Evolutionary conservation across 2,329 filamentous ascomycete species (phyloP).

Genomic region (Macrophomina tecta): DNA sequence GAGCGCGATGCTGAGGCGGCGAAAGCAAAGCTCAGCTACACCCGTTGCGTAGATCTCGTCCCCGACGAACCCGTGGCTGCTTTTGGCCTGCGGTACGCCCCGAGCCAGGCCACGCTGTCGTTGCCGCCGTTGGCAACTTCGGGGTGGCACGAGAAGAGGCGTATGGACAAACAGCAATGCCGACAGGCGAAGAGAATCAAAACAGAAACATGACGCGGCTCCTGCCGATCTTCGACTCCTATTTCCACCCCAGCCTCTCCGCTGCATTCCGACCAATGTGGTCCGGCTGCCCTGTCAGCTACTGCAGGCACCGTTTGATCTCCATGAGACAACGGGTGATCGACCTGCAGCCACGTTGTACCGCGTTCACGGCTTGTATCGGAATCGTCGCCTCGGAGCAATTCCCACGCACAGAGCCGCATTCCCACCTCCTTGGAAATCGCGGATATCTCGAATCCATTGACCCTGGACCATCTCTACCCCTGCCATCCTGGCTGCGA

Average conservation of each 20-base stretch:
- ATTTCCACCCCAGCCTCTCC: slow-evolving; percentile 1
- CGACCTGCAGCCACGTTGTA: slow-evolving; percentile 9
- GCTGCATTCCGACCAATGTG: background rate
- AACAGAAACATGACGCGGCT: slow-evolving; percentile 12
- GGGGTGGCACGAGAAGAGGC: slow-evolving; percentile 22
- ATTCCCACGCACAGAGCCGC: slow-evolving; percentile 11
- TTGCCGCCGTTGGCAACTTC: background rate
- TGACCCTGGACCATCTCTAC: background rate
- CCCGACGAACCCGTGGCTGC: slow-evolving; percentile 9
- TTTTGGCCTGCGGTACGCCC: slow-evolving; percentile 4
- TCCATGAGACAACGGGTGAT: slow-evolving; percentile 21
- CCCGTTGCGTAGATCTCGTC: slow-evolving; percentile 13
- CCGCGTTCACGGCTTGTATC: background rate
- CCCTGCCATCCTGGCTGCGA: background rate
- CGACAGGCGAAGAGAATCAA: slow-evolving; percentile 18
- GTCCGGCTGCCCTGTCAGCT: background rate
- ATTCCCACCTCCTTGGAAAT: slow-evolving; percentile 11
- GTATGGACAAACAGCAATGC: slow-evolving; percentile 18
- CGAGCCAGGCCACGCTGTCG: background rate
- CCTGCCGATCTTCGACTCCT: background rate
- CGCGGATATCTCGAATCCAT: background rate
- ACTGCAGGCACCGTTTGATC: slow-evolving; percentile 10
- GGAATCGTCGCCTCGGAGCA: slow-evolving; percentile 6
- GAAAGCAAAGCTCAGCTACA: slow-evolving; percentile 19
- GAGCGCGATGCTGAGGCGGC: slow-evolving; percentile 18